A percentile compares a stretch with the other conserved stretches of the same genome.
These are phyloP conservation scores for Balamuthia mandrillaris DNA, from an alignment of 208 protist species.

Conservation along the genomic window DNA sequence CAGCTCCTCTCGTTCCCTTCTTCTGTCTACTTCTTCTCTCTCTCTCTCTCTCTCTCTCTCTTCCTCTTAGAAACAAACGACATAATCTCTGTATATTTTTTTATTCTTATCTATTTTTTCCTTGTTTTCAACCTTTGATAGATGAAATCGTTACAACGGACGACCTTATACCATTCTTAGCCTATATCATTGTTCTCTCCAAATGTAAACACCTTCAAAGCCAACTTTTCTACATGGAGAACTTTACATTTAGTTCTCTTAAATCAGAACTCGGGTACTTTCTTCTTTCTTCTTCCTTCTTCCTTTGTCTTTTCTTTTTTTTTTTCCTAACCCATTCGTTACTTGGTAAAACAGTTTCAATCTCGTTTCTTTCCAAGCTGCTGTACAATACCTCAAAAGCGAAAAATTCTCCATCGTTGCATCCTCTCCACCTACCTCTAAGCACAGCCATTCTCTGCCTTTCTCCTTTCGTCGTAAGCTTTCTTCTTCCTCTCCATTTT, in stretches of 20 bases:
- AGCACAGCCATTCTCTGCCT: too few relatives aligned
- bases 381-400: constrained; percentile 10
- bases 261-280: background rate
- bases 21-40: too few relatives aligned
- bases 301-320: background rate
- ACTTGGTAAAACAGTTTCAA: background rate
- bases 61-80: too few relatives aligned
- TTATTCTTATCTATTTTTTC: background rate
- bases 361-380: background rate
- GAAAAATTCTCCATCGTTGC: constrained; percentile 1
- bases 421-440: too few relatives aligned
- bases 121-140: background rate
- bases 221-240: background rate
- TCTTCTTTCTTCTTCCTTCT: background rate
- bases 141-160: background rate
- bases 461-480: too few relatives aligned
- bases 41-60: too few relatives aligned
- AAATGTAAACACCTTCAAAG: background rate
- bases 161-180: background rate
- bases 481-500: too few relatives aligned
- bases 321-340: background rate
- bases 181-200: background rate
- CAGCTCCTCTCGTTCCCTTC: too few relatives aligned
- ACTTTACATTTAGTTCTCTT: background rate
- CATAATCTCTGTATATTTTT: background rate